phyloP scores from a whole-genome alignment of 345 rosid genomes.

The Hibiscus tridactylites region DNA sequence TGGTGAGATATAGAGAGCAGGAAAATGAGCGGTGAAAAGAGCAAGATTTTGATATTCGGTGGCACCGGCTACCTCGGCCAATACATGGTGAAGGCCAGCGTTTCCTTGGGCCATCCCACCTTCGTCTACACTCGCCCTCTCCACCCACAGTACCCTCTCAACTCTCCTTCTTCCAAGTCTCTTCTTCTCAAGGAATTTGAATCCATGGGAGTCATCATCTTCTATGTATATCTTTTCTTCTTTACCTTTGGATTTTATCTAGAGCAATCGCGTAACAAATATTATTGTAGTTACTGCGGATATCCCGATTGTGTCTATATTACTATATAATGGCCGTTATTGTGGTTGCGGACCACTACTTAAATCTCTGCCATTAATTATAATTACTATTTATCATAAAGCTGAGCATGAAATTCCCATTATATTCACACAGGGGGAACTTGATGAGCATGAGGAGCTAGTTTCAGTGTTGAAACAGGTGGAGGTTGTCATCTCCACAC shows the following conservation, averaged over 20 bases:
- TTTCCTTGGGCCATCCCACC: background rate
- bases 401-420: background rate
- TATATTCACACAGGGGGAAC: too few species aligned
- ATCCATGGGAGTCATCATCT: background rate
- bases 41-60: background rate
- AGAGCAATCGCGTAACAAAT: too few species aligned
- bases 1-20: background rate
- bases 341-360: too few species aligned
- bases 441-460: too few species aligned
- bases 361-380: background rate
- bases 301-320: too few species aligned
- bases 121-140: background rate
- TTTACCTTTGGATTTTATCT: too few species aligned
- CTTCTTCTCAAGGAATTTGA: background rate
- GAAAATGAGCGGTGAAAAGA: background rate
- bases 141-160: background rate
- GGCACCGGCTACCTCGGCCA: background rate
- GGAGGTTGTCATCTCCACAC: too few species aligned
- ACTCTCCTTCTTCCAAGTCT: background rate
- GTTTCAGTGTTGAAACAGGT: too few species aligned
- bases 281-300: too few species aligned
- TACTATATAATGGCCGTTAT: too few species aligned
- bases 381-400: background rate
- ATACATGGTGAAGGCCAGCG: slow-evolving; percentile 3
- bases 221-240: background rate